Evolutionary conservation across 805 yeast species (phyloP).

Genomic region (Debaryomyces prosopidis): DNA sequence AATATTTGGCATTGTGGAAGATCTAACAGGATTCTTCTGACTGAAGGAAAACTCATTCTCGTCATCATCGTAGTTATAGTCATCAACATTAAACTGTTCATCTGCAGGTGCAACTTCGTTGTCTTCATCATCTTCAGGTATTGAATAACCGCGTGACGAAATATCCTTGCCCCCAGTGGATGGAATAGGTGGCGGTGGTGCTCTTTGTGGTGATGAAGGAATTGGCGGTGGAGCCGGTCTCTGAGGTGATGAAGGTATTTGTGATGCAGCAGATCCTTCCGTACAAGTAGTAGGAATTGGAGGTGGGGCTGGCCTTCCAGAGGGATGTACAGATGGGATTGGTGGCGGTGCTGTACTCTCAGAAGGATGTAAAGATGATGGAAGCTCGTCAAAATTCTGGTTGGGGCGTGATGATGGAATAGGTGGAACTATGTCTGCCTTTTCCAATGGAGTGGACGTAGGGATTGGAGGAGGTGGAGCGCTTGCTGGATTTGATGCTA

Average conservation of each 20-base stretch:
- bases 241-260: not conserved
- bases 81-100: slow-evolving; percentile 1
- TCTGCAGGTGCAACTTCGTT: slow-evolving; percentile 11
- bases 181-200: slow-evolving; percentile 15
- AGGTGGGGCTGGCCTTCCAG: not conserved
- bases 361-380: slow-evolving; percentile 3
- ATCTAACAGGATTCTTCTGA: slow-evolving; percentile 10
- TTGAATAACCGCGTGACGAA: not conserved
- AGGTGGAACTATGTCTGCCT: slow-evolving; percentile 5
- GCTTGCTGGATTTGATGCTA: slow-evolving; percentile 8
- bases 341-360: slow-evolving; percentile 12
- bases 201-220: slow-evolving; percentile 15
- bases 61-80: slow-evolving; percentile 6
- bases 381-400: not conserved
- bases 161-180: not conserved
- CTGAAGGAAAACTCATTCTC: slow-evolving; percentile 28
- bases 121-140: slow-evolving; percentile 7
- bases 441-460: slow-evolving; percentile 4
- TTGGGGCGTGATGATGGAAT: slow-evolving; percentile 14
- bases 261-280: not conserved
- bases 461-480: slow-evolving; percentile 14
- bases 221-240: slow-evolving; percentile 10
- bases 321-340: slow-evolving; percentile 13
- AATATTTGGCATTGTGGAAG: slow-evolving; percentile 10
- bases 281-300: not conserved